These are phyloP conservation scores for Yamadazyma aaseri DNA, from an alignment of 1,139 yeast genomes.

Conservation along the genomic window DNA sequence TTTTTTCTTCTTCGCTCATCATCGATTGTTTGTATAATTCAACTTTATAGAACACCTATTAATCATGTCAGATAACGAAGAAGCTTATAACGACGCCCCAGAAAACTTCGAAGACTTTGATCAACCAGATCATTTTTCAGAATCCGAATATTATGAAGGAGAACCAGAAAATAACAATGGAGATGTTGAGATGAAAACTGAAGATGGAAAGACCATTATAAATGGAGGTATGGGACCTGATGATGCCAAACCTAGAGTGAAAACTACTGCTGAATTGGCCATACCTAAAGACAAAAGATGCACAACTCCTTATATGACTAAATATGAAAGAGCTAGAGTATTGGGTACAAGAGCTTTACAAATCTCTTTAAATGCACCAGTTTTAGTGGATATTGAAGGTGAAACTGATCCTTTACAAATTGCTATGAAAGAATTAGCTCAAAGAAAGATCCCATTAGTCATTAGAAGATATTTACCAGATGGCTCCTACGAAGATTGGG, in stretches of 20 bases:
- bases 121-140: slow-evolving; percentile 73
- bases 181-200: slow-evolving; percentile 56
- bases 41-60: slow-evolving; percentile 1
- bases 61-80: slow-evolving; percentile 50
- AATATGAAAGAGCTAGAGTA: slow-evolving; percentile 95
- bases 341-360: slow-evolving; percentile 96
- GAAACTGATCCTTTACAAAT: slow-evolving; percentile 99
- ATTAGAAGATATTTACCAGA: slow-evolving; percentile 96
- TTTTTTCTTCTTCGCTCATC: slow-evolving; percentile 1
- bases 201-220: slow-evolving; percentile 71
- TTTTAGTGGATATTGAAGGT: slow-evolving; percentile 95
- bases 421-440: slow-evolving; percentile 95
- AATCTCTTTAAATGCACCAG: slow-evolving; percentile 97
- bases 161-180: slow-evolving; percentile 33
- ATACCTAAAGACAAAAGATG: slow-evolving; percentile 85
- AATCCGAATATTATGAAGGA: slow-evolving; percentile 52
- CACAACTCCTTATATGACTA: slow-evolving; percentile 98
- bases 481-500: slow-evolving; percentile 98
- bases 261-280: slow-evolving; percentile 77
- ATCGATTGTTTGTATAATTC: not conserved
- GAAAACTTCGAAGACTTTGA: slow-evolving; percentile 83
- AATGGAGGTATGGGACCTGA: slow-evolving; percentile 67
- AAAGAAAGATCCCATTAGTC: slow-evolving; percentile 91
- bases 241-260: slow-evolving; percentile 53
- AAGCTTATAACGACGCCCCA: slow-evolving; percentile 72